Evolutionary conservation across 2,329 filamentous ascomycete species (phyloP).

Genomic region (Beauveria rudraprayagi): DNA sequence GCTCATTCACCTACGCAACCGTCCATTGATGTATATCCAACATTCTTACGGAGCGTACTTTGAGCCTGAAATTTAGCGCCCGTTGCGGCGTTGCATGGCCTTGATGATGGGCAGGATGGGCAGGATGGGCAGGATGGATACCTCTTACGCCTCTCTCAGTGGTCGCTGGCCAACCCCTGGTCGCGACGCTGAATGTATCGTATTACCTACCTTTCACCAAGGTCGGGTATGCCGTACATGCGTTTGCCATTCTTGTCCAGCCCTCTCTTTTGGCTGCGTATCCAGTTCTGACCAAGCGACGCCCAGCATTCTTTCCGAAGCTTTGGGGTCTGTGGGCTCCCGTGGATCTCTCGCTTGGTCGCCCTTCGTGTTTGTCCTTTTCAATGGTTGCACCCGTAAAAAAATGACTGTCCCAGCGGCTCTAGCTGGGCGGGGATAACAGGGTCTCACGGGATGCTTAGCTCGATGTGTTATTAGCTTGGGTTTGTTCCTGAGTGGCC

Average conservation of each 20-base stretch:
- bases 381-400: neutral
- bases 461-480: conserved; percentile 1
- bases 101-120: neutral
- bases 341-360: neutral
- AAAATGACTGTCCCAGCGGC: neutral
- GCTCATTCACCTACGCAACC: neutral
- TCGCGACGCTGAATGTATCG: neutral
- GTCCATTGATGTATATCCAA: neutral
- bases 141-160: neutral
- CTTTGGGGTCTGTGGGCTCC: neutral
- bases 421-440: neutral
- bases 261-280: no score
- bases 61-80: conserved; percentile 1
- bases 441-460: neutral
- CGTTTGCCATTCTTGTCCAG: no score
- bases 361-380: neutral
- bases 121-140: neutral
- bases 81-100: neutral
- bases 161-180: neutral
- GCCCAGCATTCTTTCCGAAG: neutral
- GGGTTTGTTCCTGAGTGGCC: neutral
- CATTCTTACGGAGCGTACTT: neutral
- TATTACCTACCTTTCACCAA: no score
- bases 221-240: no score
- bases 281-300: neutral